Conservation (phyloP, 306 rosid species). For the Geum urbanum region DNA sequence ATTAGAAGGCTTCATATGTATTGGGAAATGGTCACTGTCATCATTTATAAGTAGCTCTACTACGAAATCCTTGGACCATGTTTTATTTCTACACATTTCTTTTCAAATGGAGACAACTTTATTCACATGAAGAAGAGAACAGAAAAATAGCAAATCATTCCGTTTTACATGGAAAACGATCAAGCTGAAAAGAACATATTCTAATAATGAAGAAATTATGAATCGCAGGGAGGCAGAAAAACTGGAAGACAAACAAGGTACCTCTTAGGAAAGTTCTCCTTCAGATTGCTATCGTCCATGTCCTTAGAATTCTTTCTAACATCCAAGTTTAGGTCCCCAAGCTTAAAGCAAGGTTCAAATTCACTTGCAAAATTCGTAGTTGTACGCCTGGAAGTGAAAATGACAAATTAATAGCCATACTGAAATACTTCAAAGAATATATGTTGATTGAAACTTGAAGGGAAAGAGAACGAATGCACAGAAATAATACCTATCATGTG, state of each 20-base stretch:
- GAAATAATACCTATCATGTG: constrained; percentile 44
- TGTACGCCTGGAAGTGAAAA: constrained; percentile 33
- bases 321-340: constrained; percentile 89
- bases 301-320: constrained; percentile 58
- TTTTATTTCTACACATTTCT: neutral
- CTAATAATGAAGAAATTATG: neutral
- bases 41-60: neutral
- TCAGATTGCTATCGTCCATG: constrained; percentile 37
- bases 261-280: constrained; percentile 47
- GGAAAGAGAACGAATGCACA: neutral
- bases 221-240: constrained; percentile 19
- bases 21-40: neutral
- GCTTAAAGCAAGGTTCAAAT: constrained; percentile 94
- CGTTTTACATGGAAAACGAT: neutral
- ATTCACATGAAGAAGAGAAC: neutral
- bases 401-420: constrained; percentile 21
- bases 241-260: constrained; percentile 24
- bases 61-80: neutral
- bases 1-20: neutral
- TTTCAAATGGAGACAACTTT: neutral
- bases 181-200: neutral
- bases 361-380: constrained; percentile 57
- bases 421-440: constrained; percentile 15
- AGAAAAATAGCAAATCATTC: neutral
- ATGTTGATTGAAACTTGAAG: neutral